Evolutionary conservation across 225 moss, liverwort and hornwort genomes (phyloP).

Genomic region (Neckera pumila): DNA sequence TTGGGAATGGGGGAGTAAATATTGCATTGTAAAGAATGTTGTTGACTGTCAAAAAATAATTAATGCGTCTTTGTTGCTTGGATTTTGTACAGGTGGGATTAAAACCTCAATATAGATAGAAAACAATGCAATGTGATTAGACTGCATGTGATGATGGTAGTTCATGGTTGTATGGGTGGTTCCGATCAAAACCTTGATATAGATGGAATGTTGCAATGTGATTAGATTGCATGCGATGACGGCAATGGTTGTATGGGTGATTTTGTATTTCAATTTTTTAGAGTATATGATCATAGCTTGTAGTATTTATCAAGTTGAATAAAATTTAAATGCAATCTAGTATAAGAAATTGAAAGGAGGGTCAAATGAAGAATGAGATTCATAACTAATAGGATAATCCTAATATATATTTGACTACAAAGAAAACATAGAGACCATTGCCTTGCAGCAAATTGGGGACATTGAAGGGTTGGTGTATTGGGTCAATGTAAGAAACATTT

Average conservation of each 20-base stretch:
- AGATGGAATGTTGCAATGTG: background rate
- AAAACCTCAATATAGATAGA: background rate
- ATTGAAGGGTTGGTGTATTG: background rate
- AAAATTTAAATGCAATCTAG: background rate
- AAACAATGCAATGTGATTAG: background rate
- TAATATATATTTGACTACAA: background rate
- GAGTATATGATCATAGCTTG: no score
- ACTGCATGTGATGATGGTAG: background rate
- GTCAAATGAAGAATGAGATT: background rate
- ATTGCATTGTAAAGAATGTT: background rate
- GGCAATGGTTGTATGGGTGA: no score
- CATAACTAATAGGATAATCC: background rate
- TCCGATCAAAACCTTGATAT: rapidly evolving
- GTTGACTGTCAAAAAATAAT: background rate
- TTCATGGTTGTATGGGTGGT: background rate
- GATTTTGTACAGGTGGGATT: background rate
- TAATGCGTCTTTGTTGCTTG: background rate
- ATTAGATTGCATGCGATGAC: no score
- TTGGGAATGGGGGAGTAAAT: rapidly evolving
- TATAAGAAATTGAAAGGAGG: background rate
- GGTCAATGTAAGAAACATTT: background rate
- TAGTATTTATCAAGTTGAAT: no score
- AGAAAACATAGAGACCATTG: background rate
- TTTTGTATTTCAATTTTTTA: no score
- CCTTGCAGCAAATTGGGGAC: rapidly evolving